phyloP scores from a whole-genome alignment of 176 grass and related monocot species.

The Miscanthus lutarioriparius region DNA sequence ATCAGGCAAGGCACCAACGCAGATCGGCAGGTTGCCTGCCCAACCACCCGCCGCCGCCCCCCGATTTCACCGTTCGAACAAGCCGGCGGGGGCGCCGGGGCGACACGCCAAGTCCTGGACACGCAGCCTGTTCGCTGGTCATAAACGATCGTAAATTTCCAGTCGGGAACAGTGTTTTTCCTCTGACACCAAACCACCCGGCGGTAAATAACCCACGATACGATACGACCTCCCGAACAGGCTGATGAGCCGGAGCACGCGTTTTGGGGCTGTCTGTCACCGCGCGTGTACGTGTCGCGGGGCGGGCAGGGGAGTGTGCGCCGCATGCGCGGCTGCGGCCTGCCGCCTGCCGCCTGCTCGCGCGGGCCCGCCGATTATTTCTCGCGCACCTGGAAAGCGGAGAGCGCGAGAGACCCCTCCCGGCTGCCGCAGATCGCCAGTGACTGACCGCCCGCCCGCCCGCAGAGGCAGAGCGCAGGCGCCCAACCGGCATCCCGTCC shows the following conservation, averaged over 20 bases:
- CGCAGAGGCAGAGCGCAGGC: background rate
- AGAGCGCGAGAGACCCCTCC: too few species aligned
- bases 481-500: background rate
- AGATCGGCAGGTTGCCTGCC: background rate
- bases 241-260: background rate
- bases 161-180: too few species aligned
- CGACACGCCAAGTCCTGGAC: too few species aligned
- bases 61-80: background rate
- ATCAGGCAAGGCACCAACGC: background rate
- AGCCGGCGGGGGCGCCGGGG: background rate
- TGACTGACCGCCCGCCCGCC: too few species aligned
- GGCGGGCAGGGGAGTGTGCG: background rate
- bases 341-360: background rate
- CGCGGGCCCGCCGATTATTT: conserved; percentile 16
- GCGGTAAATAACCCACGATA: too few species aligned
- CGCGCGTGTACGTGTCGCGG: conserved; percentile 15
- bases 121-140: too few species aligned
- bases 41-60: background rate
- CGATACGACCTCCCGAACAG: too few species aligned
- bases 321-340: conserved; percentile 7
- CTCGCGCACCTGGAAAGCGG: conserved; percentile 20
- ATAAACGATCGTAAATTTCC: too few species aligned
- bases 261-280: background rate
- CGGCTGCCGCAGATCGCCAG: too few species aligned
- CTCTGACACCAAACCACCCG: too few species aligned